phyloP scores from a whole-genome alignment of 441 rosid species.

The Croton laevigatus region DNA sequence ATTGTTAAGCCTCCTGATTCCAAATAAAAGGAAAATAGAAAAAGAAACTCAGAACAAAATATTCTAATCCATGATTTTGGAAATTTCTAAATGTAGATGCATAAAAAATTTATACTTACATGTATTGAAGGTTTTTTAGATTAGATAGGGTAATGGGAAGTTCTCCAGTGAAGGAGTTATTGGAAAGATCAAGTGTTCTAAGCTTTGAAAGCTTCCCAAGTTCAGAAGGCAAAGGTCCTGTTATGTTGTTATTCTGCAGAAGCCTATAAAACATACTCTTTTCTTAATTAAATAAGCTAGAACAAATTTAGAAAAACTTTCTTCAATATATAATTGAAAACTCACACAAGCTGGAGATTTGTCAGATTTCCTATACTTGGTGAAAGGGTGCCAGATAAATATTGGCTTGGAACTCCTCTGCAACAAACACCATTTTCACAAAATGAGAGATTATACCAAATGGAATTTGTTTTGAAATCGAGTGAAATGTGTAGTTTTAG shows the following conservation, averaged over 20 bases:
- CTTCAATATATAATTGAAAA: constrained; percentile 13
- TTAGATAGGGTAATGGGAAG: constrained; percentile 58
- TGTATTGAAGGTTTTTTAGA: constrained; percentile 56
- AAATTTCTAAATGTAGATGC: not conserved
- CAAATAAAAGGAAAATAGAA: constrained; percentile 16
- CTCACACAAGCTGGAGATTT: constrained; percentile 88
- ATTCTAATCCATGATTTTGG: constrained; percentile 6
- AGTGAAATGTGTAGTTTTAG: not conserved
- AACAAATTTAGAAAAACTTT: not conserved
- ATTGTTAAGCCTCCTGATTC: constrained; percentile 83
- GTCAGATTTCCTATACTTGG: constrained; percentile 84
- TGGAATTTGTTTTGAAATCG: not conserved
- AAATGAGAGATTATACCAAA: not conserved
- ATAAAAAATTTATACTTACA: constrained; percentile 43
- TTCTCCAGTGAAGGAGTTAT: constrained; percentile 60
- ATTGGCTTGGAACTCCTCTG: constrained; percentile 96
- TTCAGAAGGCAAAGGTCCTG: constrained; percentile 74
- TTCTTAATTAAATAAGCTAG: constrained; percentile 9
- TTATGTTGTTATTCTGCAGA: constrained; percentile 78
- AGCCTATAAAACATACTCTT: constrained; percentile 44
- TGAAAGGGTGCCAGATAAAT: constrained; percentile 75
- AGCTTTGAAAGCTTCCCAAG: constrained; percentile 77
- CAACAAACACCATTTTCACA: constrained; percentile 21
- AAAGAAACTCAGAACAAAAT: not conserved
- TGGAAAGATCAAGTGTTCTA: constrained; percentile 85